Evolutionary conservation across 2,329 filamentous ascomycete genomes (phyloP).

Genomic region (Aspergillus carbonarius): DNA sequence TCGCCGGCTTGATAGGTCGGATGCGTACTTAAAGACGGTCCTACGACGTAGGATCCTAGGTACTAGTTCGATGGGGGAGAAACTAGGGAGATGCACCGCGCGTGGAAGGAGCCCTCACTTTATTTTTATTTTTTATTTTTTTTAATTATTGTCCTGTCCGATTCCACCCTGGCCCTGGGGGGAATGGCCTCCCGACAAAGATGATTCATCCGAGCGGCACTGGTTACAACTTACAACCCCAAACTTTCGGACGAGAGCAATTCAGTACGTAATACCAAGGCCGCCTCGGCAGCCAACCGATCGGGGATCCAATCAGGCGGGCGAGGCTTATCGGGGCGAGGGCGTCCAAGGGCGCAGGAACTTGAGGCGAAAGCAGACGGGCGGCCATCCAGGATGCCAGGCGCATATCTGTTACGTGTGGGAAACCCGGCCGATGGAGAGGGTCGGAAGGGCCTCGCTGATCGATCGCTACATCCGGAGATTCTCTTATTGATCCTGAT

Average conservation of each 20-base stretch:
- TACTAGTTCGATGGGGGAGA: too few relatives aligned
- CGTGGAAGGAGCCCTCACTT: background rate
- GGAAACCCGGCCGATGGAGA: slow-evolving; percentile 20
- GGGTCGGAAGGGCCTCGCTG: slow-evolving; percentile 14
- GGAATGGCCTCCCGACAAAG: background rate
- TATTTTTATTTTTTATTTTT: background rate
- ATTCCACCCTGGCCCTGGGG: too few relatives aligned
- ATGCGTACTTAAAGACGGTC: too few relatives aligned
- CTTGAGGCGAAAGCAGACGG: slow-evolving; percentile 3
- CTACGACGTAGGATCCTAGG: too few relatives aligned
- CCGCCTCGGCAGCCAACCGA: slow-evolving; percentile 17
- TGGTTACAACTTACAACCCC: background rate
- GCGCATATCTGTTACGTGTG: slow-evolving; percentile 31
- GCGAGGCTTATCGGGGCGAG: slow-evolving; percentile 28
- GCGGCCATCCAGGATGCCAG: slow-evolving; percentile 6
- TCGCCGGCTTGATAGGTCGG: background rate
- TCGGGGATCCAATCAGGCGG: slow-evolving; percentile 30
- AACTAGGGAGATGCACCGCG: background rate
- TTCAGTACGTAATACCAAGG: slow-evolving; percentile 36
- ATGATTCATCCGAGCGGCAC: background rate
- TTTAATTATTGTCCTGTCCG: background rate
- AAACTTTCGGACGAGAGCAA: slow-evolving; percentile 3
- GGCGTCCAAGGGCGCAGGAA: slow-evolving; percentile 3
- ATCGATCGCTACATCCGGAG: slow-evolving; percentile 12
- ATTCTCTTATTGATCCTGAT: slow-evolving; percentile 22